A percentile compares a stretch with the other conserved stretches of the same genome.
Evolutionary conservation across 768 basidiomycete species (phyloP).

Genomic region (Amanita phalloides): DNA sequence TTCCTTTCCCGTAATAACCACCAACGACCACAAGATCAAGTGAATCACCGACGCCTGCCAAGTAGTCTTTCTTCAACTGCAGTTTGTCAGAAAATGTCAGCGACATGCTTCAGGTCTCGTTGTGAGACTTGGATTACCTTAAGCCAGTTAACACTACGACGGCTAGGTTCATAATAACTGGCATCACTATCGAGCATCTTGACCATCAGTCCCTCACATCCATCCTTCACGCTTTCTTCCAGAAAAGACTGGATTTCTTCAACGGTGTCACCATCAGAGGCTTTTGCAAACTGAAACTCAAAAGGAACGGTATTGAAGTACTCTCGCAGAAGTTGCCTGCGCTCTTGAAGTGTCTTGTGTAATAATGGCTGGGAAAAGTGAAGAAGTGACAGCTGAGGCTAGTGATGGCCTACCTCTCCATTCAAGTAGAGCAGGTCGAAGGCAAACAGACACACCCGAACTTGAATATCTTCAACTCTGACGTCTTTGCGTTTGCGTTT

Average conservation of each 20-base stretch:
- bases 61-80: slow-evolving; percentile 97
- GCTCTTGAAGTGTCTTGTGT: slow-evolving; percentile 60
- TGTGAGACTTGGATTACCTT: slow-evolving; percentile 48
- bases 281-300: slow-evolving; percentile 91
- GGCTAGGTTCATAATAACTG: slow-evolving; percentile 91
- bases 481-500: slow-evolving; percentile 95
- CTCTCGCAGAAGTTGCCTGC: slow-evolving; percentile 64
- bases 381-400: background rate
- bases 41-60: slow-evolving; percentile 93
- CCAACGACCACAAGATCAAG: slow-evolving; percentile 97
- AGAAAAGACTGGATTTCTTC: slow-evolving; percentile 94
- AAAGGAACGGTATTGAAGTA: slow-evolving; percentile 77
- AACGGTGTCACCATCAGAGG: slow-evolving; percentile 77
- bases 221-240: slow-evolving; percentile 95
- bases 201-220: slow-evolving; percentile 98
- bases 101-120: background rate
- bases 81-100: slow-evolving; percentile 1
- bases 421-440: slow-evolving; percentile 97
- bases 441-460: slow-evolving; percentile 91
- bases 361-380: slow-evolving; percentile 58
- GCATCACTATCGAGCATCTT: slow-evolving; percentile 94
- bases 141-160: slow-evolving; percentile 94
- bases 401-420: slow-evolving; percentile 63
- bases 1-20: slow-evolving; percentile 95
- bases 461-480: slow-evolving; percentile 94